Conservation (phyloP, 495 filamentous ascomycete genomes). For the Lichina pygmaea region DNA sequence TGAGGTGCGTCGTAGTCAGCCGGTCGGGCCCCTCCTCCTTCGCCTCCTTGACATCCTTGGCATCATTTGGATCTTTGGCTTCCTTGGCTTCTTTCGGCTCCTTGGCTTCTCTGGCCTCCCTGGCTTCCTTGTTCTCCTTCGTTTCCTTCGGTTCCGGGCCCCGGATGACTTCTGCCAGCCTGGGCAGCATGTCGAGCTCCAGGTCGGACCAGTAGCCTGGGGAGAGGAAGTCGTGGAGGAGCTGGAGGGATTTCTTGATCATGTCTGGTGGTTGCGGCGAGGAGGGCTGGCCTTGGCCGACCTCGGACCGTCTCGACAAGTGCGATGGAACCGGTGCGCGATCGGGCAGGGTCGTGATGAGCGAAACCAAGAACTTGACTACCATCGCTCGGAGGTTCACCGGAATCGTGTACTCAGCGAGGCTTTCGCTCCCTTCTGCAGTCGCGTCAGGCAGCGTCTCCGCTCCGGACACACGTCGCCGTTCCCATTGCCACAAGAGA, state of each 20-base stretch:
- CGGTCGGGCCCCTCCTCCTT: conserved; percentile 25
- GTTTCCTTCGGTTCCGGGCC: conserved; percentile 20
- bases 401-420: conserved; percentile 41
- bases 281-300: conserved; percentile 7
- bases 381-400: conserved; percentile 39
- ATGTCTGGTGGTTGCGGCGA: conserved; percentile 34
- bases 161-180: conserved; percentile 61
- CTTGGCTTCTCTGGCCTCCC: too few species aligned
- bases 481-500: conserved; percentile 81
- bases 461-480: conserved; percentile 31
- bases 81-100: background rate
- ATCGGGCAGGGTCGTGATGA: conserved; percentile 73
- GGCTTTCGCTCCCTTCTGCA: conserved; percentile 13
- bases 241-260: conserved; percentile 51
- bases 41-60: background rate
- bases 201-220: conserved; percentile 79
- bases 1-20: conserved; percentile 50
- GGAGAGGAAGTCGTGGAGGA: conserved; percentile 69
- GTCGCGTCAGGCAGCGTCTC: conserved; percentile 29
- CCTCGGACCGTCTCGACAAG: conserved; percentile 24
- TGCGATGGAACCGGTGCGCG: conserved; percentile 48
- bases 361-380: conserved; percentile 79
- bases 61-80: background rate
- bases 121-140: conserved; percentile 22
- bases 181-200: conserved; percentile 73